Evolutionary conservation across 257 asterid species (phyloP), one percentile per base, ranked within the genome.

Genomic region (Verbena officinalis): DNA sequence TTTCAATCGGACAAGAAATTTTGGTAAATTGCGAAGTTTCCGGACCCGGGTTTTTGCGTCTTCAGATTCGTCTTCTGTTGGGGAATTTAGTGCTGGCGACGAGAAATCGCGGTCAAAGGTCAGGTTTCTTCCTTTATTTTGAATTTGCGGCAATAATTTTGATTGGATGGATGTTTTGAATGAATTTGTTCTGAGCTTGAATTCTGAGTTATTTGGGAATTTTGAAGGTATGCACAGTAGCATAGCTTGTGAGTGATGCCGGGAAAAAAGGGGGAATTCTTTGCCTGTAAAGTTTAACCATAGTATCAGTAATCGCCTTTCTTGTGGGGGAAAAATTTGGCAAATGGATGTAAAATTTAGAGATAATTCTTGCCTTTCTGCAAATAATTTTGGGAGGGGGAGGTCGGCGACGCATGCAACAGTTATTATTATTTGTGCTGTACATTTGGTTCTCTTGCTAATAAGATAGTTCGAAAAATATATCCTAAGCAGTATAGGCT

Each of bases 61-160:
- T 14, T 78, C 86, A 7, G 49, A 73, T 10, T 77, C 92, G 5
- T 77, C 83, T 44, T 69, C 70, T 21, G 86, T 30, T 46, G 51
- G 82, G 78, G 81, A 55, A 56, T 73, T 71, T 48, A 67, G 73
- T 48, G 36, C 68, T 10, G 77, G 73, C 56, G 62, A 73, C 39
- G 82, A 66, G 0, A 81, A 73, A 60, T 75, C 86, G 15, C 71
- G 22, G 40, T 75, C 95, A 1, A 86, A 88, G 89, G 96, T 91
- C 4, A 43, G 49, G 9, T 39, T 56, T 20, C 12, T n/a, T 49
- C 46, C 42, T 34, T 20, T 0, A 27, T 24, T 17, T 58, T 58
- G 33, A 2, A 10, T 40, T 52, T 15, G 34, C 13, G 46, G 46
- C 24, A 23, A 16, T 33, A 16, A 38, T 63, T 45, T 55, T 21